Conservation (phyloP, 768 basidiomycete genomes). For the Aureoboletus auriporus region DNA sequence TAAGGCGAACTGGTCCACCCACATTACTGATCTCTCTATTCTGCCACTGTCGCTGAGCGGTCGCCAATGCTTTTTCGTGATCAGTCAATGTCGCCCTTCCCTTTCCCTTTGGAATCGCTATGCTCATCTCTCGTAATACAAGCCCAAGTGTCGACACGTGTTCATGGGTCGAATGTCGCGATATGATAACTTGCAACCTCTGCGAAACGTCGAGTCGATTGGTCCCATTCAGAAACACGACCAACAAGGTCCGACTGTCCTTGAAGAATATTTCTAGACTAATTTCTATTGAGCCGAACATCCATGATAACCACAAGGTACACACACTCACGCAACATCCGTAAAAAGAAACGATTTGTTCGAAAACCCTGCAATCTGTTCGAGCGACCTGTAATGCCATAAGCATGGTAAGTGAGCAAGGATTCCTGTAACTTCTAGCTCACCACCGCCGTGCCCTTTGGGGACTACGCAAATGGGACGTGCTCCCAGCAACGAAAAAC, state of each 20-base stretch:
- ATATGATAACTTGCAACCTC: constrained; percentile 46
- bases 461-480: constrained; percentile 73
- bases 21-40: constrained; percentile 90
- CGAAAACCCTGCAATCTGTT: constrained; percentile 72
- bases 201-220: constrained; percentile 59
- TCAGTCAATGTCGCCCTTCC: constrained; percentile 5
- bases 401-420: not conserved
- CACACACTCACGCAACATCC: constrained; percentile 73
- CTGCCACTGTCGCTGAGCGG: constrained; percentile 83
- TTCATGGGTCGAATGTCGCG: constrained; percentile 36
- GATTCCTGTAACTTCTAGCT: constrained; percentile 13
- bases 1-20: constrained; percentile 19
- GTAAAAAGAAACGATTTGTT: constrained; percentile 86
- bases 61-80: constrained; percentile 47
- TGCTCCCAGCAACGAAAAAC: constrained; percentile 81
- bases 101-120: constrained; percentile 20
- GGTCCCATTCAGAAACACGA: constrained; percentile 73
- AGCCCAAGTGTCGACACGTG: constrained; percentile 42
- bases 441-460: constrained; percentile 84
- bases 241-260: constrained; percentile 82
- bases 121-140: constrained; percentile 38
- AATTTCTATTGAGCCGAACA: not conserved
- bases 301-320: not conserved
- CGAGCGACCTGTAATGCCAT: constrained; percentile 56
- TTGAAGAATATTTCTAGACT: constrained; percentile 92